phyloP scores from a whole-genome alignment of 1,284 basidiomycete species.

The Megacollybia platyphylla region DNA sequence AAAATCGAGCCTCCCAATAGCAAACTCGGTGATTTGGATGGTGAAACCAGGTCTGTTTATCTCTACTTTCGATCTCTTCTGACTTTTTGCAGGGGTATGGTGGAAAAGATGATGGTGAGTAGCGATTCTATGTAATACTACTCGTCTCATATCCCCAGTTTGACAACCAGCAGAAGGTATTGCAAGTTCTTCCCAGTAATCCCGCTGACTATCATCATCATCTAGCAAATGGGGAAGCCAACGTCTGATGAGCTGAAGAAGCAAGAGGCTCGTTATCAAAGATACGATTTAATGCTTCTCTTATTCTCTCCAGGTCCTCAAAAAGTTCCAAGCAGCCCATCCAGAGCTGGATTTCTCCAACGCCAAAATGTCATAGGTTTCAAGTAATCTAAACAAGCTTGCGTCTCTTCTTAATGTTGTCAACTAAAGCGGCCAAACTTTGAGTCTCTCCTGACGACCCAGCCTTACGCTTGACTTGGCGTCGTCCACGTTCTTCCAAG shows the following conservation, averaged over 20 bases:
- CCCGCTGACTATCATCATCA: constrained; percentile 5
- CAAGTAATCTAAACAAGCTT: constrained; percentile 21
- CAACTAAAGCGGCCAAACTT: constrained; percentile 57
- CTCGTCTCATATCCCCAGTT: constrained; percentile 40
- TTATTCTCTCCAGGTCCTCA: constrained; percentile 44
- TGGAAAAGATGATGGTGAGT: constrained; percentile 99
- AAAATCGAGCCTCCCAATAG: constrained; percentile 96
- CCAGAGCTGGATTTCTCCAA: constrained; percentile 94
- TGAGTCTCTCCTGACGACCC: constrained; percentile 16
- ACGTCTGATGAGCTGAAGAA: constrained; percentile 88
- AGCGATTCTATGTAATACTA: constrained; percentile 6
- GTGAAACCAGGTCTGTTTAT: constrained; percentile 62
- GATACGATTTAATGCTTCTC: not conserved
- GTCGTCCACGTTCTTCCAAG: constrained; percentile 58
- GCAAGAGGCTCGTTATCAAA: constrained; percentile 48
- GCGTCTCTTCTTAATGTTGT: constrained; percentile 50
- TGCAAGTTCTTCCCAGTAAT: constrained; percentile 2
- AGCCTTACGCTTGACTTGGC: constrained; percentile 29
- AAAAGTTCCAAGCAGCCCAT: constrained; percentile 82
- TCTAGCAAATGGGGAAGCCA: constrained; percentile 88
- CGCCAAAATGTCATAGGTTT: constrained; percentile 64
- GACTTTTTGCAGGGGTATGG: constrained; percentile 68
- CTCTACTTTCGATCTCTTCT: constrained; percentile 5
- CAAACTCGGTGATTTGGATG: constrained; percentile 92
- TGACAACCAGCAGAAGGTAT: constrained; percentile 93